Base-by-base conservation (phyloP, 768 basidiomycete species). In the Boletellus sp. region DNA sequence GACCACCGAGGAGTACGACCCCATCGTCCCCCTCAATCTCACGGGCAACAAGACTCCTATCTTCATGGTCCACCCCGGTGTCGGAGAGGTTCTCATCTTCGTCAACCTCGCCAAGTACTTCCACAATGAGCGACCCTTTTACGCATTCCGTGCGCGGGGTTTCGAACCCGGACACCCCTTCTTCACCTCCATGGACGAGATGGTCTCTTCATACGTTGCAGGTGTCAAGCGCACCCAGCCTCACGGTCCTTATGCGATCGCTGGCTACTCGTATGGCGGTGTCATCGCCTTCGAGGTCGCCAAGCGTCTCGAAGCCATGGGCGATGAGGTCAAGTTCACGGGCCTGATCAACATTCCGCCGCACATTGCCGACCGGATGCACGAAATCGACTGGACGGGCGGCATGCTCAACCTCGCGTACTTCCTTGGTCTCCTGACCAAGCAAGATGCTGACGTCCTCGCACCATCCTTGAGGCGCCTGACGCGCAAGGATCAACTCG, bases 261-360 rank as follows among this genome's bases (percentile, higher is more conserved):
- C 66, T 6, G 75, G 74, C 8, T 76, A 76, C 63, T 74, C 73
- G 17, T 75, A 71, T 24, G 74, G 74, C 28, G 74, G 74, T 48
- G 72, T 71, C 12, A 66, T 76, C 1, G 73, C 74, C 2, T 76
- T 71, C 40, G 73, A 76, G 55, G 64, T 76, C 3, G 71, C 67
- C 19, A 74, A 75, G 55, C 56, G 55, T 32, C 64, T 76, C n/a
- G 71, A 70, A 48, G 55, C 52, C 2, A 60, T 57, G 49, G 70
- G 73, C 4, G 67, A 69, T 20, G 56, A 61, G 43, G 72, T 75
- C 20, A 68, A 68, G 17, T 76, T 71, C 58, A 60, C 71, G 2
- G 74, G 74, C 42, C 62, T 73, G 4, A 59, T 76, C 57, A 74
- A 76, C 52, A 64, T 76, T 3, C 73, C 72, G 7, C 75, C 74